Percentiles rank a stretch among this genome's conserved stretches.
These are phyloP conservation scores for Phytopythium cucurbitacearum DNA, from an alignment of 352 stramenopile genomes.

Conservation along the genomic window DNA sequence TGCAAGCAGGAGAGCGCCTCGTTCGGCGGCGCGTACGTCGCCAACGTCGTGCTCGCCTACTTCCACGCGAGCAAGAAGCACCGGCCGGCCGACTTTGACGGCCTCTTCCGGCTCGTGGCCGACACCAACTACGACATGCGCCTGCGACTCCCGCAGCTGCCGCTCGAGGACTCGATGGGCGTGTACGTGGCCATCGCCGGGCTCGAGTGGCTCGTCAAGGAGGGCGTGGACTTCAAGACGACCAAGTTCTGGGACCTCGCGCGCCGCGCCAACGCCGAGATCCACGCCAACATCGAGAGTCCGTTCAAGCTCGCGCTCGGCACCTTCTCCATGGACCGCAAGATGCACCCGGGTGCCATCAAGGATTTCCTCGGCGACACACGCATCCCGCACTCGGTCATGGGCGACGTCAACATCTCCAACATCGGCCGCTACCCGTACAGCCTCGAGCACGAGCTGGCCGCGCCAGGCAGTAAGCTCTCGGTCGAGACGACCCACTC, in stretches of 20 bases:
- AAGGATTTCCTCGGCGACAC: constrained; percentile 18
- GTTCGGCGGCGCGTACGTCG: constrained; percentile 24
- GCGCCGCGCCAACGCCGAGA: constrained; percentile 21
- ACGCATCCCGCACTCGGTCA: constrained; percentile 24
- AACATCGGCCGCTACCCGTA: constrained; percentile 34
- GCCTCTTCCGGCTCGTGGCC: constrained; percentile 24
- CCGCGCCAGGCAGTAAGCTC: constrained; percentile 10
- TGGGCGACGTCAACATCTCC: constrained; percentile 42
- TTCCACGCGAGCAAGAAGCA: constrained; percentile 13
- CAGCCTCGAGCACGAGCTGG: constrained; percentile 19
- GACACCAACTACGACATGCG: constrained; percentile 45
- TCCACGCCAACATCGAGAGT: constrained; percentile 14
- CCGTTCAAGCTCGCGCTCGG: constrained; percentile 8
- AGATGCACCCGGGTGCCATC: constrained; percentile 4
- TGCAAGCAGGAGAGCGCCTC: constrained; percentile 42
- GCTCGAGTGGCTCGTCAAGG: constrained; percentile 10
- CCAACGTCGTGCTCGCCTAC: constrained; percentile 17
- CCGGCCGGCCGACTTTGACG: constrained; percentile 3
- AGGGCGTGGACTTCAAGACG: constrained; percentile 19
- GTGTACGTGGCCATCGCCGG: constrained; percentile 20
- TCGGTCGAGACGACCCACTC: constrained; percentile 19
- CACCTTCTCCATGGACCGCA: constrained; percentile 14
- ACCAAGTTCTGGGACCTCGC: constrained; percentile 45
- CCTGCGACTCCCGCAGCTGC: constrained; percentile 18
- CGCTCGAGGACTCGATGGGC: constrained; percentile 19